Evolutionary conservation across 208 protist genomes (phyloP).

Genomic region (Wallacemonas sp.): DNA sequence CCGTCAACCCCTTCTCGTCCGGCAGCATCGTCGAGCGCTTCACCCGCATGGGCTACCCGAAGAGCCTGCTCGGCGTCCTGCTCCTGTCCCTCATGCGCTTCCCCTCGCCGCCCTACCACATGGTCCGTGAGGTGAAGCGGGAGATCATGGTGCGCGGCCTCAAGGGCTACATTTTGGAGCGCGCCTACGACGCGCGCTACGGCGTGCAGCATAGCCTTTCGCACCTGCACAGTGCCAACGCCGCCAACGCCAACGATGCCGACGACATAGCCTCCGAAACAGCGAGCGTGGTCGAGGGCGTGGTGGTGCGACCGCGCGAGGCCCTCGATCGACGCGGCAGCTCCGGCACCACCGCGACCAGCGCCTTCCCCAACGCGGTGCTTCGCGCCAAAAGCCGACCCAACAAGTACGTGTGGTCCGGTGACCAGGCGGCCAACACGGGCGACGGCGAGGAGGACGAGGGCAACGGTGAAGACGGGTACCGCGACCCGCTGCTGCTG

Average conservation of each 20-base stretch:
- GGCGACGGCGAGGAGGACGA: not conserved
- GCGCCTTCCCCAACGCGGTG: not conserved
- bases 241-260: conserved; percentile 6
- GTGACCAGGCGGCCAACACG: not conserved
- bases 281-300: conserved; percentile 9
- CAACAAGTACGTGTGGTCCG: not conserved
- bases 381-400: not conserved
- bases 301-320: conserved; percentile 1
- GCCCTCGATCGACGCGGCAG: not conserved
- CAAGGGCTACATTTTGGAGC: conserved; percentile 34
- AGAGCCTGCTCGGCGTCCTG: conserved; percentile 45
- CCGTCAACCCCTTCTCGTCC: conserved; percentile 23
- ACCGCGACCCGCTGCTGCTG: conserved; percentile 5
- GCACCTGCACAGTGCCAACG: conserved; percentile 15
- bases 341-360: not conserved
- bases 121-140: conserved; percentile 46
- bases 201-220: conserved; percentile 29
- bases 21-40: conserved; percentile 42
- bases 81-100: conserved; percentile 40
- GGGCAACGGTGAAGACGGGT: not conserved
- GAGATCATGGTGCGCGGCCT: conserved; percentile 48
- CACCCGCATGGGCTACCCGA: conserved; percentile 39
- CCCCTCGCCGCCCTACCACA: conserved; percentile 34
- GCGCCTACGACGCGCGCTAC: conserved; percentile 41
- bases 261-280: conserved; percentile 7